These are phyloP conservation scores for Cladorrhinum samala DNA, from an alignment of 495 filamentous ascomycete species.

Conservation along the genomic window DNA sequence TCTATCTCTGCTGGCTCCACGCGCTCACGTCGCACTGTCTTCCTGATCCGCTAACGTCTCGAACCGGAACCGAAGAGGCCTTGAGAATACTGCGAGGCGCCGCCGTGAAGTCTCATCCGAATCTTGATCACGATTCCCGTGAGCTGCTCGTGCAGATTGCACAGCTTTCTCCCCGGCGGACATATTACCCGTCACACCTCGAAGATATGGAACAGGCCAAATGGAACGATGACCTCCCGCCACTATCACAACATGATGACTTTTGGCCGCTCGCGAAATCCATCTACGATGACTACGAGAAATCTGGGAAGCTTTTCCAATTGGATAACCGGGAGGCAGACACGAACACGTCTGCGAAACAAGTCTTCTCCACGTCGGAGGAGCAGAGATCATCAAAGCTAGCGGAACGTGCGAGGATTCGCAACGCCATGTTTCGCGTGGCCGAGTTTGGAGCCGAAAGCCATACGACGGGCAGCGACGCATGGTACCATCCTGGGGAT, in stretches of 20 bases:
- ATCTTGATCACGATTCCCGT: slow-evolving; percentile 36
- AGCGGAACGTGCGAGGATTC: slow-evolving; percentile 37
- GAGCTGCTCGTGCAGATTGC: slow-evolving; percentile 40
- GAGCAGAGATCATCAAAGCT: slow-evolving; percentile 16
- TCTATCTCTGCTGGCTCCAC: slow-evolving; percentile 53
- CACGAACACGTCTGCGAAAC: neutral
- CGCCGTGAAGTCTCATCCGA: slow-evolving; percentile 44
- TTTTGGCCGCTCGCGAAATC: slow-evolving; percentile 29
- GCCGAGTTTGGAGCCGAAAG: slow-evolving; percentile 49
- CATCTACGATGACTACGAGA: neutral
- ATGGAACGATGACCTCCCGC: slow-evolving; percentile 29
- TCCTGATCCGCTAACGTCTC: slow-evolving; percentile 49
- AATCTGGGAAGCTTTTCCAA: neutral
- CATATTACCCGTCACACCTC: slow-evolving; percentile 23
- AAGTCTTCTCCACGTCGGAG: neutral
- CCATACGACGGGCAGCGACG: slow-evolving; percentile 32
- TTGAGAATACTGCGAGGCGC: slow-evolving; percentile 46
- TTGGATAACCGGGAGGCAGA: neutral
- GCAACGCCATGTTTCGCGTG: slow-evolving; percentile 43
- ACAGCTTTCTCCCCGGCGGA: slow-evolving; percentile 44
- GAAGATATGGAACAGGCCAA: slow-evolving; percentile 22
- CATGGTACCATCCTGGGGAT: slow-evolving; percentile 17
- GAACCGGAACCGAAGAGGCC: slow-evolving; percentile 59
- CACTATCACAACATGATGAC: slow-evolving; percentile 45
- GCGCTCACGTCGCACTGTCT: slow-evolving; percentile 54